Evolutionary conservation across 257 asterid genomes (phyloP).

Genomic region (Nicotiana tabacum): DNA sequence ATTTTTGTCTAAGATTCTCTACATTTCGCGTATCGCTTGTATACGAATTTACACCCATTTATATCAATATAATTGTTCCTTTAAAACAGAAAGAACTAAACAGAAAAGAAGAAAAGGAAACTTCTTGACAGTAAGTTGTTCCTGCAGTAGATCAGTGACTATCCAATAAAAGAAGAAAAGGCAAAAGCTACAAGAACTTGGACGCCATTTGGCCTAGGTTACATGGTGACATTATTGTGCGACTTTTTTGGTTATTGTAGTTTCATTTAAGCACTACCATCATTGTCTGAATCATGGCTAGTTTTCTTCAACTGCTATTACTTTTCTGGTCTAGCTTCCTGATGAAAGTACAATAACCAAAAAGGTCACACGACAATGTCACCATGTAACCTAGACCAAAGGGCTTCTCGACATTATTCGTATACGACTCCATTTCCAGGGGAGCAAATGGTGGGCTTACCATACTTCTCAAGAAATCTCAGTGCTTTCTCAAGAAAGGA

Average conservation of each 20-base stretch:
- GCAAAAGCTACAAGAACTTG: too few species aligned
- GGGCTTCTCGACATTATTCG: neutral
- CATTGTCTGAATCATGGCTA: neutral
- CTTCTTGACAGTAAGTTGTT: too few species aligned
- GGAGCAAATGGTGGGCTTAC: slow-evolving; percentile 34
- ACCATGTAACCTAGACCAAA: neutral
- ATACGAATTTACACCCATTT: too few species aligned
- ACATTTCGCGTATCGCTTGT: too few species aligned
- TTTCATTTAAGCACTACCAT: neutral
- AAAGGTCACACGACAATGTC: too few species aligned
- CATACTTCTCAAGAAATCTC: slow-evolving; percentile 80
- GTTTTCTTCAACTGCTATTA: neutral
- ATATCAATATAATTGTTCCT: too few species aligned
- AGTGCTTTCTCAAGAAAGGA: slow-evolving; percentile 94
- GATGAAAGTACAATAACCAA: too few species aligned
- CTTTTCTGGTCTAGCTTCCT: neutral
- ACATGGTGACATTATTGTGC: neutral
- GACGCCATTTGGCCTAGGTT: neutral
- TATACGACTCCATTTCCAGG: neutral
- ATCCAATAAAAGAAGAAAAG: too few species aligned
- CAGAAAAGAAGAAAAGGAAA: too few species aligned
- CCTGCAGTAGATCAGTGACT: too few species aligned
- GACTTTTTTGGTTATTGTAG: neutral
- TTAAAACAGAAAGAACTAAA: too few species aligned
- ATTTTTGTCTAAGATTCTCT: too few species aligned